Base-by-base conservation (phyloP, 495 filamentous ascomycete species). In the Penicillium parvum region DNA sequence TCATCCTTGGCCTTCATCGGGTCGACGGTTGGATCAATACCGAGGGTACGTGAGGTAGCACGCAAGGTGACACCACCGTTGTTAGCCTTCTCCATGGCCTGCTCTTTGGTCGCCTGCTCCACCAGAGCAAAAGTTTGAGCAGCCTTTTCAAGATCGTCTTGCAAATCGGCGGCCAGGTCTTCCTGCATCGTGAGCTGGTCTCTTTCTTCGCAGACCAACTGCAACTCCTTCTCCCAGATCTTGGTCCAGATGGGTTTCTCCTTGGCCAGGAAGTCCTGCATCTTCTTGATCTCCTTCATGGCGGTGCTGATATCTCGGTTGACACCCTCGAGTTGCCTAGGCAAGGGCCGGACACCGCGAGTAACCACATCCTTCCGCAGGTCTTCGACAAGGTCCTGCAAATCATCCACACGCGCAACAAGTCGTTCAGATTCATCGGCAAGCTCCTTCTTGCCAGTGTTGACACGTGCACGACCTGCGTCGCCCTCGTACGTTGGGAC, bases 241-340 rank as follows among this genome's bases (percentile, higher is more conserved):
- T 95, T 95, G 17, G 86, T 94, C 88, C 92, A 99, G 32, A 95
- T 69, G 0, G 92, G 92, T 65, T 94, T 95, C 76, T 99, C 92
- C 17, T 75, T 75, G 52, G 83, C 84, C 60, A 97, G 76, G 71
- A 85, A 96, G 27, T 95, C 90, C 50, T 92, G 82, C 82, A 97
- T 86, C 71, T 88, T 90, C 79, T 89, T 95, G 29, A 99, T 82
- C 54, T 96, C 89, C 47, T 86, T 77, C 37, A 83, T 86, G 9
- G 88, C 83, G 42, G 71, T 60, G 44, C 84, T 81, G 43, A 97
- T 87, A 50, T 96, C 91, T 54, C 90, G 91, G 43, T 84, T 80
- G 12, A 96, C 90, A 30, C 63, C 72, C 61, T 96, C 90, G 40
- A 99, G 77, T 65, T 95, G 89, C 14, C 88, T 77, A n/a, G 91